Evolutionary conservation across 139 green algal genomes (phyloP), one percentile per base, ranked within the genome.

Genomic region (Picochlorum sp.): DNA sequence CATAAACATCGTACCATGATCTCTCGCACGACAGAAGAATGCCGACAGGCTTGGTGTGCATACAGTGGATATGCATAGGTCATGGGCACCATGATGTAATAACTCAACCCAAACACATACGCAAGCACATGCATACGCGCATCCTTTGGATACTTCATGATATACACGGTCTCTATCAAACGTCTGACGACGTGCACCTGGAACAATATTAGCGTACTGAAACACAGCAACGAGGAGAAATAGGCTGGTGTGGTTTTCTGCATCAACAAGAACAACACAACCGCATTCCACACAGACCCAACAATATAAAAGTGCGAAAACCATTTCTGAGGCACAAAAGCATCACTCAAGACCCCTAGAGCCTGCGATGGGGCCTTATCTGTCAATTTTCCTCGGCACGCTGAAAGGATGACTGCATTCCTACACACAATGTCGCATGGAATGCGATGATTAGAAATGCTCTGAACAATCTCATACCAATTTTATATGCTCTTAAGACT

Each of bases 241-340:
- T 0, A 24, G 60, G 6, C 28, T 21, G 13, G 16, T 59, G 51
- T n/a, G 8, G 16, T 30, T 2, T 14, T 30, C n/a, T 14, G 30
- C 6, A n/a, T n/a, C n/a, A 69, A 26, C 10, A 56, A 3, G 21
- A 37, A 45, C 9, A 49, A 45, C 6, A 72, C 50, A 1, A 26
- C 23, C 1, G 26, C 56, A 16, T 71, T 75, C 63, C 63, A 75
- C 9, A 62, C 21, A 4, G 67, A 62, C 0, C 85, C 85, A 21
- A 89, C 26, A 4, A 76, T 23, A 56, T 92, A 92, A 69, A 92
- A 92, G 57, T 92, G 83, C 28, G 63, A 60, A 57, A 92, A 92
- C 75, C 73, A 90, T 23, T 23, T 49, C 60, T 92, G 85, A 3
- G 85, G 85, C 50, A 92, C 85, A 13, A 63, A 70, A 52, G 61